Base-by-base conservation (phyloP, 306 rosid genomes). In the Cyamopsis tetragonoloba region DNA sequence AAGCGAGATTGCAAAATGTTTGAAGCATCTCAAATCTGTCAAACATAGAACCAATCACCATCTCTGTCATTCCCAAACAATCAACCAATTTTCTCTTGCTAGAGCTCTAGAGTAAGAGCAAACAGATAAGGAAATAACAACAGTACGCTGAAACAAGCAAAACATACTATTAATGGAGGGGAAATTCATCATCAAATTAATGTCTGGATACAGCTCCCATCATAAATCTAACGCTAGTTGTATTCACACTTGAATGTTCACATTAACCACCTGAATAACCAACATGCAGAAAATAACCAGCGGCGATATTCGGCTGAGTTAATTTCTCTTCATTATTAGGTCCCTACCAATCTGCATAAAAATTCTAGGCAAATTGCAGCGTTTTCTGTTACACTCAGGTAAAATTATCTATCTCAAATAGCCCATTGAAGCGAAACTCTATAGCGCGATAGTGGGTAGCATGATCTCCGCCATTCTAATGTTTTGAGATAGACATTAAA, bases 51-150 rank as follows among this genome's bases (percentile, higher is more conserved):
- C 58, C 35, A 10, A 14, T 60, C 44, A 59, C 14, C 50, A 59
- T 60, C 35, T 46, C 28, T 26, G 18, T 42, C 66, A 39, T 35
- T 38, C 42, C 42, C 20, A 27, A 58, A 47, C 68, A 71, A 70
- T 20, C 27, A 5, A 11, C 15, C 38, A 19, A 31, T 13, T 69
- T 41, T 49, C 20, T 37, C 20, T 37, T 35, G 39, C 38, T 5
- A 1, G 12, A 19, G 24, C 30, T 70, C 22, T 69, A 17, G 6
- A 42, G 1, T 18, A 55, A 7, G 46, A 55, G 56, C 10, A 56
- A 14, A 69, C 32, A 56, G n/a, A 26, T 65, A 27, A 9, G 20
- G 55, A n/a, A 39, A 54, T 17, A 55, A 12, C 20, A 69, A 1
- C 22, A 3, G 46, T 27, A 7, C 15, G 54, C 15, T 39, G 41